phyloP scores from a whole-genome alignment of 495 filamentous ascomycete genomes.

The Monascus purpureus region DNA sequence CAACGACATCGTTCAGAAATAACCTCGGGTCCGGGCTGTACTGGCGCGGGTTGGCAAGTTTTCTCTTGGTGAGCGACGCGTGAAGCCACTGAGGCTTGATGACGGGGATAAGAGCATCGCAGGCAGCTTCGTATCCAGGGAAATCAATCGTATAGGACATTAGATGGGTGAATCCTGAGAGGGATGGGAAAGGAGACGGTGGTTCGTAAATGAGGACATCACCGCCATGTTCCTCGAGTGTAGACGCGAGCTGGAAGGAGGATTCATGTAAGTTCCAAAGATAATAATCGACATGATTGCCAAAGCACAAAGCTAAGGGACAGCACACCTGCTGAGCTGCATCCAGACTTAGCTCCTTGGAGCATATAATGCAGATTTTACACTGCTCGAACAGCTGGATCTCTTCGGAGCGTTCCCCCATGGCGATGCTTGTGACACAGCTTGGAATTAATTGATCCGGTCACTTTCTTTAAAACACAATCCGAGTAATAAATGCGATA shows the following conservation, averaged over 20 bases:
- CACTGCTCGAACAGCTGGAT: slow-evolving; percentile 29
- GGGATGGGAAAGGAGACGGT: slow-evolving; percentile 30
- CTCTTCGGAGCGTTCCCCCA: slow-evolving; percentile 16
- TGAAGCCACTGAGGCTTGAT: slow-evolving; percentile 74
- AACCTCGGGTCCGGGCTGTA: slow-evolving; percentile 83
- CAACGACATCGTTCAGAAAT: slow-evolving; percentile 70
- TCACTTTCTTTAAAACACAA: too few species aligned
- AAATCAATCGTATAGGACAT: slow-evolving; percentile 80
- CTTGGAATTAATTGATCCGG: neutral
- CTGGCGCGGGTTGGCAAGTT: slow-evolving; percentile 62
- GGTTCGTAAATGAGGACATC: slow-evolving; percentile 30
- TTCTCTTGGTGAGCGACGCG: slow-evolving; percentile 48
- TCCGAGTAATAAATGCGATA: too few species aligned
- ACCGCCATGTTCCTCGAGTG: slow-evolving; percentile 40
- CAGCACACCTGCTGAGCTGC: slow-evolving; percentile 26
- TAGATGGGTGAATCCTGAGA: slow-evolving; percentile 61
- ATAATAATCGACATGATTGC: neutral
- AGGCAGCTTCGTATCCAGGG: slow-evolving; percentile 57
- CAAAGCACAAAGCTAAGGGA: neutral
- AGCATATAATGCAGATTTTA: slow-evolving; percentile 26
- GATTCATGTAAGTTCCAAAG: neutral
- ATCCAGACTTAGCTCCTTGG: slow-evolving; percentile 34
- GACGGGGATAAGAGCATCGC: slow-evolving; percentile 64
- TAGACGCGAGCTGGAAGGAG: slow-evolving; percentile 19
- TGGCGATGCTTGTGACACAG: slow-evolving; percentile 6